These are phyloP conservation scores for Botryotinia convoluta DNA, from an alignment of 2,329 filamentous ascomycete species.

Conservation along the genomic window DNA sequence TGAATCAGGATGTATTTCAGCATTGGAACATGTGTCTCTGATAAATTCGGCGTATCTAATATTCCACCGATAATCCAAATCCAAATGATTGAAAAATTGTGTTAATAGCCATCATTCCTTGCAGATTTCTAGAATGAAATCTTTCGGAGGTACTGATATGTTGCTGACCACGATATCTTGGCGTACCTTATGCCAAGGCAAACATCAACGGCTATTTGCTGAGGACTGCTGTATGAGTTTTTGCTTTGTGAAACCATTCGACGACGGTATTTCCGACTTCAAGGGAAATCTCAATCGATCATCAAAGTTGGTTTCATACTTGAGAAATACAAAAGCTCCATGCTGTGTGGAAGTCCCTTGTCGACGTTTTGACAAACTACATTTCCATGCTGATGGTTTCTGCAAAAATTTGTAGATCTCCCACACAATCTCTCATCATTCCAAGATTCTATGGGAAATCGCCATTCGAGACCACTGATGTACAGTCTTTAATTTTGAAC, in stretches of 20 bases:
- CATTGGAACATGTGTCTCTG: background rate
- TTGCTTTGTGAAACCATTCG: background rate
- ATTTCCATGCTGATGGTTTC: background rate
- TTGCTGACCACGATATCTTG: background rate
- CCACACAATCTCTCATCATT: background rate
- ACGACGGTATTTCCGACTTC: background rate
- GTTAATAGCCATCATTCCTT: no score
- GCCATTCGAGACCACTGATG: background rate
- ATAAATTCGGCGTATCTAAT: background rate
- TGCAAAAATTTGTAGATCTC: background rate
- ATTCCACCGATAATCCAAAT: rapidly evolving
- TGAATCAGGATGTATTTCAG: background rate
- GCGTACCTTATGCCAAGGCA: background rate
- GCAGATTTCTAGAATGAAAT: background rate
- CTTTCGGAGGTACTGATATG: background rate
- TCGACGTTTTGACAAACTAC: background rate
- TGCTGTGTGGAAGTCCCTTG: background rate
- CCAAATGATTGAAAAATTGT: background rate
- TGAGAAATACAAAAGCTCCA: background rate
- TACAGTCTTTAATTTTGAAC: background rate
- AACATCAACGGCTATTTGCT: background rate
- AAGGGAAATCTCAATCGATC: background rate
- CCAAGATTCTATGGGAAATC: background rate
- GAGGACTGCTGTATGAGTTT: background rate
- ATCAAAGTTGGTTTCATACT: background rate